phyloP scores from a whole-genome alignment of 495 filamentous ascomycete species.

The Trichoderma gamsii region DNA sequence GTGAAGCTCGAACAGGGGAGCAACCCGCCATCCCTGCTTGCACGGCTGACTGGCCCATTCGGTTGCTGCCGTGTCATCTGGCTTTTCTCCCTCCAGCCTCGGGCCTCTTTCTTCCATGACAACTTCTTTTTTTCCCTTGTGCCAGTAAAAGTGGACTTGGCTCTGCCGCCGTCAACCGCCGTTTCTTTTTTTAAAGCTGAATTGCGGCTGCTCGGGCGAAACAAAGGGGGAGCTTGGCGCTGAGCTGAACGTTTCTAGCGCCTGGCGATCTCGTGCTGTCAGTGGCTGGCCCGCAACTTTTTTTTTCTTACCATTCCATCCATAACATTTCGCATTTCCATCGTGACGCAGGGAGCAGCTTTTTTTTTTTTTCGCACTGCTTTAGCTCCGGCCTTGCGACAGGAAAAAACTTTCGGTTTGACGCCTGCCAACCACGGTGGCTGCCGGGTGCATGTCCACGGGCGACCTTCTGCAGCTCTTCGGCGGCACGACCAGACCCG shows the following conservation, averaged over 20 bases:
- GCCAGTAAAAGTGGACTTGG: neutral
- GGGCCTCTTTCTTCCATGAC: neutral
- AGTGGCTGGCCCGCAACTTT: slow-evolving; percentile 1
- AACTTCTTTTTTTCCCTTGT: neutral
- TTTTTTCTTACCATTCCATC: neutral
- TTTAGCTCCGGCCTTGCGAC: neutral
- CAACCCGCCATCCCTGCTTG: neutral
- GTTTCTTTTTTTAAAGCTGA: neutral
- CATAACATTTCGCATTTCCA: neutral
- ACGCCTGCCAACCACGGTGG: slow-evolving; percentile 2
- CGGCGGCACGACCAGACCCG: neutral
- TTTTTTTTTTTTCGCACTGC: neutral
- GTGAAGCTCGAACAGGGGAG: neutral
- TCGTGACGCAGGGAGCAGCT: neutral
- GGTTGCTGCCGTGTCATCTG: neutral
- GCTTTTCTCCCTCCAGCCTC: neutral
- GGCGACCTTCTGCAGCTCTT: neutral
- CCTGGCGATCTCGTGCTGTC: slow-evolving; percentile 1
- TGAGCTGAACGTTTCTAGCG: slow-evolving; percentile 11
- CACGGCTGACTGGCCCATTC: slow-evolving; percentile 4
- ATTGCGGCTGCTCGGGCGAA: neutral
- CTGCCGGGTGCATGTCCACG: neutral
- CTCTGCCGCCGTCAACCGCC: too few species aligned
- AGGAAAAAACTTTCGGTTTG: neutral
- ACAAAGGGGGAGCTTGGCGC: neutral